Conservation (phyloP, 1,284 basidiomycete species). For the Ceratorhiza oryzae-sativae region DNA sequence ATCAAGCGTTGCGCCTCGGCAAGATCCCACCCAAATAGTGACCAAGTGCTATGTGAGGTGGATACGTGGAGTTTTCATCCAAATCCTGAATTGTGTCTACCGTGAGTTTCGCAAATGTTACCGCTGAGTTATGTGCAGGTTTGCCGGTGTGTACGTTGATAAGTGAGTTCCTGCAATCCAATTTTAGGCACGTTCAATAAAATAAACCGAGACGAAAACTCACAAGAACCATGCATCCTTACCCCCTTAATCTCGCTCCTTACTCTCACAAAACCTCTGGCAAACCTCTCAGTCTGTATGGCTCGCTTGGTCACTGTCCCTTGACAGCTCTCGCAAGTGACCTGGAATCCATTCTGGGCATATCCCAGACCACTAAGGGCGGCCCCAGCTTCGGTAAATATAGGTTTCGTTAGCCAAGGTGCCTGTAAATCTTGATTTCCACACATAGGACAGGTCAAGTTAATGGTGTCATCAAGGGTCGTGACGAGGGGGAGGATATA, state of each 20-base stretch:
- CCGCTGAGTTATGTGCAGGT: conserved; percentile 1
- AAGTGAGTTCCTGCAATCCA: conserved; percentile 11
- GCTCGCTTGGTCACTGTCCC: conserved; percentile 30
- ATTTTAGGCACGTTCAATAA: neutral
- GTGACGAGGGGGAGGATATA: conserved; percentile 18
- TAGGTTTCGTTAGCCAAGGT: conserved; percentile 26
- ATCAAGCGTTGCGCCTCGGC: conserved; percentile 27
- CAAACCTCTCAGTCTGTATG: conserved; percentile 25
- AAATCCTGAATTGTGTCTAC: conserved; percentile 26
- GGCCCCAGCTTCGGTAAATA: conserved; percentile 8
- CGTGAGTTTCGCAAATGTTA: conserved; percentile 24
- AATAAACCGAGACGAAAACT: neutral
- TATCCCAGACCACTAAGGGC: conserved; percentile 8
- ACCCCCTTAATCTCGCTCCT: conserved; percentile 8
- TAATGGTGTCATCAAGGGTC: conserved; percentile 12
- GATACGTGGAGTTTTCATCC: conserved; percentile 19
- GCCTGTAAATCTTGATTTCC: conserved; percentile 6
- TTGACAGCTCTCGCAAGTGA: conserved; percentile 13
- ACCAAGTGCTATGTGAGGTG: conserved; percentile 33
- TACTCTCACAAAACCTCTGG: conserved; percentile 25
- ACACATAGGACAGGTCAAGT: conserved; percentile 33
- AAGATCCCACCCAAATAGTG: conserved; percentile 32
- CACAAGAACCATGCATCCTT: conserved; percentile 30
- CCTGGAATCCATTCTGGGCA: conserved; percentile 22
- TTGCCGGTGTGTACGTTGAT: conserved; percentile 27